Percentiles rank a stretch among this genome's conserved stretches.
Evolutionary conservation across 305 asterid species (phyloP).

Genomic region (Rubia peregrina): DNA sequence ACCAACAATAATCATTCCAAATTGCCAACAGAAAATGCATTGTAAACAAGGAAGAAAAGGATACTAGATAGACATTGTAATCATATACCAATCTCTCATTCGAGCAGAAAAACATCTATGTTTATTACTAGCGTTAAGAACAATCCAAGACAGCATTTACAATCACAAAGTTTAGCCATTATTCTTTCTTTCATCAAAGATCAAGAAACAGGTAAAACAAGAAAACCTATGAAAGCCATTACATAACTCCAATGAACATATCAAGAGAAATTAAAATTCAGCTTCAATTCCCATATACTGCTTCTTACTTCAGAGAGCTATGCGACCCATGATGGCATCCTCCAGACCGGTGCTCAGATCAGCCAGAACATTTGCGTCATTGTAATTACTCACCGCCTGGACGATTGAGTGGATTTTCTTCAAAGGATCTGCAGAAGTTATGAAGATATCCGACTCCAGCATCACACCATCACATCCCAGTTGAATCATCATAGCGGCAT

Average conservation of each 20-base stretch:
- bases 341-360: constrained; percentile 61
- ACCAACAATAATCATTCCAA: constrained; percentile 20
- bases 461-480: constrained; percentile 84
- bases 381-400: constrained; percentile 67
- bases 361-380: constrained; percentile 63
- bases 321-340: constrained; percentile 39
- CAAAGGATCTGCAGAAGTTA: constrained; percentile 41
- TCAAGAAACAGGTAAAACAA: background rate
- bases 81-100: background rate
- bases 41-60: constrained; percentile 2
- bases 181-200: constrained; percentile 2
- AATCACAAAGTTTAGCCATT: constrained; percentile 1
- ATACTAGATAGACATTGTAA: background rate
- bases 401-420: constrained; percentile 53
- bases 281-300: constrained; percentile 21
- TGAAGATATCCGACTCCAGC: constrained; percentile 49
- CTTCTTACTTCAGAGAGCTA: constrained; percentile 34
- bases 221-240: constrained; percentile 7
- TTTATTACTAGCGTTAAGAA: background rate
- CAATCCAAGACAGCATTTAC: background rate
- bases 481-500: constrained; percentile 88
- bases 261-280: constrained; percentile 2
- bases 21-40: constrained; percentile 24
- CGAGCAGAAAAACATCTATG: background rate
- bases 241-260: constrained; percentile 6